A percentile compares a stretch with the other conserved stretches of the same genome.
These are phyloP conservation scores for Aspergillus asperescens DNA, from an alignment of 495 filamentous ascomycete species.

Conservation along the genomic window DNA sequence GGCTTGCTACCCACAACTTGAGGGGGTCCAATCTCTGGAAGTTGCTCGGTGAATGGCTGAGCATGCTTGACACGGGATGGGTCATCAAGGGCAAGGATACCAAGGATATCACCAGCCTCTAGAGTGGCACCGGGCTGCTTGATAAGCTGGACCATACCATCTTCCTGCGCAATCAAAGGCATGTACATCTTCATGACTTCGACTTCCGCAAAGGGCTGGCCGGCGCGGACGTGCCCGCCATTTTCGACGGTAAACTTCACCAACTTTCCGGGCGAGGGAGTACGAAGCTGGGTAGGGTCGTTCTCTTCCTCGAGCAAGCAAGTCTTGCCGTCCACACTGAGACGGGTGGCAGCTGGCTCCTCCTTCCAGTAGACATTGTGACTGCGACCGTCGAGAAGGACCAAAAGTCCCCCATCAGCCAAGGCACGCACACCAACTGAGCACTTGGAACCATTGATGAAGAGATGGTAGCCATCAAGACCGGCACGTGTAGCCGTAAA, in stretches of 20 bases:
- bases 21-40: conserved; percentile 81
- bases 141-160: conserved; percentile 94
- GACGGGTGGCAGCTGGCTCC: conserved; percentile 87
- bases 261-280: conserved; percentile 93
- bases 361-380: conserved; percentile 99
- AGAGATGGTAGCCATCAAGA: conserved; percentile 91
- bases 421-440: conserved; percentile 88
- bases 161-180: conserved; percentile 95
- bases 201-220: conserved; percentile 92
- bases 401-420: conserved; percentile 89
- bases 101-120: conserved; percentile 97
- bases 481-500: conserved; percentile 95
- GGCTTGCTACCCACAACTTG: conserved; percentile 88
- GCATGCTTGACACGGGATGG: conserved; percentile 95
- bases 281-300: conserved; percentile 93
- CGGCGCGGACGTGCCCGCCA: conserved; percentile 88
- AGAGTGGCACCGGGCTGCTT: conserved; percentile 99
- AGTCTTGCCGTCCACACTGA: conserved; percentile 97
- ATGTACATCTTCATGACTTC: conserved; percentile 99
- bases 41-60: conserved; percentile 88
- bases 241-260: conserved; percentile 98
- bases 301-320: conserved; percentile 98
- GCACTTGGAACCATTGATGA: conserved; percentile 98
- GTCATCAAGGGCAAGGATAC: conserved; percentile 93
- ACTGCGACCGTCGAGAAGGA: conserved; percentile 81